Percentiles rank a stretch among this genome's conserved stretches.
Evolutionary conservation across 345 rosid species (phyloP).

Genomic region (Lepidium didymum): DNA sequence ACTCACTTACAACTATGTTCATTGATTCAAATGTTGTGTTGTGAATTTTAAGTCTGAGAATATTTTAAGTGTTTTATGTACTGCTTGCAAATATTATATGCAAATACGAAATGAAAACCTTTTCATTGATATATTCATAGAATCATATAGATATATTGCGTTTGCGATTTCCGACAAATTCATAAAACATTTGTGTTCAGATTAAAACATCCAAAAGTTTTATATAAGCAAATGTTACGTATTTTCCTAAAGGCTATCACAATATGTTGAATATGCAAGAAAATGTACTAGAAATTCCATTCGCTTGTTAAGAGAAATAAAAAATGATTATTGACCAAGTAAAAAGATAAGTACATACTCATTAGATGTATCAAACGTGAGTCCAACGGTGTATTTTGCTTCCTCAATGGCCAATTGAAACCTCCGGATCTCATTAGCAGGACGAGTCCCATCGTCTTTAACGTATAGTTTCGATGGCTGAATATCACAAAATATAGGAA

Average conservation of each 20-base stretch:
- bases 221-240: not conserved
- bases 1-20: not conserved
- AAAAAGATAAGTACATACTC: conserved; percentile 55
- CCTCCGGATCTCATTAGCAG: conserved; percentile 33
- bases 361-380: conserved; percentile 54
- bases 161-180: not conserved
- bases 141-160: not conserved
- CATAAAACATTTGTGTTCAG: not conserved
- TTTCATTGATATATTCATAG: not conserved
- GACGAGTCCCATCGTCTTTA: conserved; percentile 30
- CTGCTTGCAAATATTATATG: not conserved
- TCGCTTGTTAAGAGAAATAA: not conserved
- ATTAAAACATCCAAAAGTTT: not conserved
- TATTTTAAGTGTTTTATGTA: not conserved
- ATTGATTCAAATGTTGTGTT: not conserved
- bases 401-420: conserved; percentile 54
- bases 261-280: not conserved
- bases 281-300: not conserved
- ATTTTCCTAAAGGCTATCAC: not conserved
- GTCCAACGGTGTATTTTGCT: conserved; percentile 76
- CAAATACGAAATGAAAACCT: not conserved
- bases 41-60: not conserved
- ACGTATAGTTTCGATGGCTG: conserved; percentile 69
- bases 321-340: not conserved
- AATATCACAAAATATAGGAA: conserved; percentile 78